Base-by-base conservation (phyloP, 129 eudicot species). In the Flaveria ramosissima region DNA sequence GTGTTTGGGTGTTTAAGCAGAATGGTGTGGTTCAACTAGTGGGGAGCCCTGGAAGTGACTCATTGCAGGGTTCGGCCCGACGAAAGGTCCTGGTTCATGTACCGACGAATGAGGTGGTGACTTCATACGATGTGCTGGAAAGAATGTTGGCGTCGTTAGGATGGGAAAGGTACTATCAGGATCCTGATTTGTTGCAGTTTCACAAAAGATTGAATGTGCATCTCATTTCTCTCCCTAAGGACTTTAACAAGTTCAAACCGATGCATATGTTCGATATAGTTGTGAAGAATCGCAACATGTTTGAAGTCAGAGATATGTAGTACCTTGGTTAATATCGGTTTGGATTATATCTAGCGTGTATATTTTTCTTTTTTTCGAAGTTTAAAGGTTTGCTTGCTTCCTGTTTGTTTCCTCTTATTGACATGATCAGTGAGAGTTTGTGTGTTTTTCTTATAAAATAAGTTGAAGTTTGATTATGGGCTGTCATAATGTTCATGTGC, bases 1-100 rank as follows among this genome's bases (percentile, higher is more conserved):
- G 98, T 60, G 98, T 93, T 68, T 93, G 98, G 98, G 92, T 90
- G 74, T 93, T 93, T 85, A 93, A 92, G 30, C 63, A 56, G 77
- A 90, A 92, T 9, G 96, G 98, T 3, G 96, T 92, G 10, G 86
- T 92, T n/a, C 83, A 92, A 13, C 83, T 92, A 0, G 92, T 91
- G 56, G 93, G 88, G 80, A 92, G 86, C 82, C 88, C 96, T 1
- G 93, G 96, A n/a, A 85, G 83, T 1, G 86, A 84, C 48, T 82
- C 91, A 1, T 71, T 36, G 41, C 86, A 81, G 26, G 89, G 95
- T 23, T 70, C 69, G 3, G 39, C 30, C 8, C 63, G 76, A 30
- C 82, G 89, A n/a, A 89, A 93, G 60, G 83, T 86, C 73, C 45
- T 90, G n/a, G 92, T 93, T 64, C 89, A 93, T 72, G 53, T 86